phyloP scores from a whole-genome alignment of 1,284 basidiomycete species.

The Polyporus tsugae region DNA sequence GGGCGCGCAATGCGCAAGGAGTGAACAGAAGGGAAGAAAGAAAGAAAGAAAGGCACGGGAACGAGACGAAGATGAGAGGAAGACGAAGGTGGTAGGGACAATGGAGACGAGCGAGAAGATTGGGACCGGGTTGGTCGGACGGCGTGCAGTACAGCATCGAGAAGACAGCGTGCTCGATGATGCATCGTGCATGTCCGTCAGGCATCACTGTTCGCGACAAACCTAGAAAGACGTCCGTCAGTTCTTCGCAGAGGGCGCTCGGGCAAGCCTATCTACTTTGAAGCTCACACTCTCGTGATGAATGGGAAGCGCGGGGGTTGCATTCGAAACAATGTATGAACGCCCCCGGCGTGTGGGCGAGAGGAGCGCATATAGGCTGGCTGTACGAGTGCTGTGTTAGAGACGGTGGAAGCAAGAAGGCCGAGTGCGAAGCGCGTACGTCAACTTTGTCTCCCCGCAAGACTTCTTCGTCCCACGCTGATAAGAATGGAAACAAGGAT shows the following conservation, averaged over 20 bases:
- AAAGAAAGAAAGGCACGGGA: background rate
- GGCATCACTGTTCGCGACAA: slow-evolving; percentile 22
- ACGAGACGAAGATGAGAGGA: background rate
- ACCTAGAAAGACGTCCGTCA: slow-evolving; percentile 20
- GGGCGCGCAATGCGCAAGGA: background rate
- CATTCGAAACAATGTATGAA: background rate
- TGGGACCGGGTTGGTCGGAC: background rate
- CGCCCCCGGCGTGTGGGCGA: background rate
- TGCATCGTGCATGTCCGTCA: slow-evolving; percentile 9
- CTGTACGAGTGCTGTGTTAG: slow-evolving; percentile 1
- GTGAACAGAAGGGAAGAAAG: background rate
- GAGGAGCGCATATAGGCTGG: background rate
- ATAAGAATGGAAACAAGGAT: slow-evolving; percentile 12
- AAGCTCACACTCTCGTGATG: background rate
- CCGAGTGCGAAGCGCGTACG: background rate
- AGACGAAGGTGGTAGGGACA: slow-evolving; percentile 7
- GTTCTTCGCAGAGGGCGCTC: slow-evolving; percentile 1
- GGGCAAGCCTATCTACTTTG: background rate
- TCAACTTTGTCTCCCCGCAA: background rate
- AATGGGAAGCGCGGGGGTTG: background rate
- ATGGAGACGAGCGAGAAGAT: background rate
- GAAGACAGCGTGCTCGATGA: slow-evolving; percentile 19
- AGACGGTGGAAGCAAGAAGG: background rate
- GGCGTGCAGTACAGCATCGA: slow-evolving; percentile 22
- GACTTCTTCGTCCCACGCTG: slow-evolving; percentile 13